Evolutionary conservation across 768 basidiomycete species (phyloP).

Genomic region (Lentinula sp.): DNA sequence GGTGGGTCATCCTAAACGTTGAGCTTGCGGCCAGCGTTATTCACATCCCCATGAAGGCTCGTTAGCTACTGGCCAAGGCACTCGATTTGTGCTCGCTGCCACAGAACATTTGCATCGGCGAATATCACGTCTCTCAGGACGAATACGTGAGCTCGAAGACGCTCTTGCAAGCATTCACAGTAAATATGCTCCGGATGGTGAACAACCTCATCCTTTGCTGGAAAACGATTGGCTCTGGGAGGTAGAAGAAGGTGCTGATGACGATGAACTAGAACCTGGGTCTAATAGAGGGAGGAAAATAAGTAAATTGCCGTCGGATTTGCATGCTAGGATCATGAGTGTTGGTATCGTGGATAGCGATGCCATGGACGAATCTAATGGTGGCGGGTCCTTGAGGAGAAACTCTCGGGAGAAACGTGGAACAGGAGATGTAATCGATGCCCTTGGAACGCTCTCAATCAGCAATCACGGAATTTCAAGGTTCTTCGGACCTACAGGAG

Average conservation of each 20-base stretch:
- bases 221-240: conserved; percentile 22
- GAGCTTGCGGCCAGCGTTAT: not conserved
- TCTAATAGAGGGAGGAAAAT: conserved; percentile 5
- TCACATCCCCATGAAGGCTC: conserved; percentile 26
- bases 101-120: conserved; percentile 34
- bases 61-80: conserved; percentile 46
- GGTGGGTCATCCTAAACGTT: not conserved
- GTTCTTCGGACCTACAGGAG: conserved; percentile 37
- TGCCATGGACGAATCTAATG: not conserved
- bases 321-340: not conserved
- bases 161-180: conserved; percentile 29
- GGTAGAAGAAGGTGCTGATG: conserved; percentile 11
- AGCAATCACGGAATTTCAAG: conserved; percentile 27
- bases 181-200: conserved; percentile 25
- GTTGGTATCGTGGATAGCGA: not conserved
- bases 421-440: conserved; percentile 18
- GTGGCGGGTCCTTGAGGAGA: not conserved
- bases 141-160: conserved; percentile 34
- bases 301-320: not conserved
- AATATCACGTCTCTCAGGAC: conserved; percentile 28
- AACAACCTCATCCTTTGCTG: conserved; percentile 32
- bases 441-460: conserved; percentile 32
- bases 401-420: not conserved
- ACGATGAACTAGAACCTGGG: conserved; percentile 3
- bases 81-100: conserved; percentile 38